Conservation (phyloP, 805 yeast genomes). For the Saccharomycopsis babjevae region DNA sequence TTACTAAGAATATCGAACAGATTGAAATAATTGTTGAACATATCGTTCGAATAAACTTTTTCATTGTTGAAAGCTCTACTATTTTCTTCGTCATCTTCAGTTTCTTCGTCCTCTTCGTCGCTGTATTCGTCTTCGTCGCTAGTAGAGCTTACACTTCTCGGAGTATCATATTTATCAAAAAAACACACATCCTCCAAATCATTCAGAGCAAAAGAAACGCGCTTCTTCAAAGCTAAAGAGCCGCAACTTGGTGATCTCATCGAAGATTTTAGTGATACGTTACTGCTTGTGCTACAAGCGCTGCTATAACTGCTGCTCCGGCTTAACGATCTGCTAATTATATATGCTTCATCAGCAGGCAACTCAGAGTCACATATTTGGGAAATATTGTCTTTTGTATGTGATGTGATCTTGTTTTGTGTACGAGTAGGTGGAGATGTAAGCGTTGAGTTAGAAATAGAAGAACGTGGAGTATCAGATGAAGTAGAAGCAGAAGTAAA, state of each 20-base stretch:
- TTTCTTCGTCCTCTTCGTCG: slow-evolving; percentile 5
- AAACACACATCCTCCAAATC: slow-evolving; percentile 17
- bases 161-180: slow-evolving; percentile 17
- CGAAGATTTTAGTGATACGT: neutral
- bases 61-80: neutral
- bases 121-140: slow-evolving; percentile 13
- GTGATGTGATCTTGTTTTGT: no score
- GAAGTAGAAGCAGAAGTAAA: neutral
- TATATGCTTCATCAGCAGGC: neutral
- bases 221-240: slow-evolving; percentile 8
- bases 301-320: neutral
- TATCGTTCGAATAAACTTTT: neutral
- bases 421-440: neutral
- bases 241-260: neutral
- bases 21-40: neutral
- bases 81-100: slow-evolving; percentile 7
- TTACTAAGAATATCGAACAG: neutral
- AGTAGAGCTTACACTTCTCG: slow-evolving; percentile 15
- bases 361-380: neutral
- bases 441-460: neutral
- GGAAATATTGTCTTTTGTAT: neutral
- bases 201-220: slow-evolving; percentile 15
- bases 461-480: neutral
- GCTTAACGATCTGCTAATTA: neutral
- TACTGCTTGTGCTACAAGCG: neutral